Evolutionary conservation across 768 basidiomycete genomes (phyloP).

Genomic region (Pseudohyphozyma bogoriensis): DNA sequence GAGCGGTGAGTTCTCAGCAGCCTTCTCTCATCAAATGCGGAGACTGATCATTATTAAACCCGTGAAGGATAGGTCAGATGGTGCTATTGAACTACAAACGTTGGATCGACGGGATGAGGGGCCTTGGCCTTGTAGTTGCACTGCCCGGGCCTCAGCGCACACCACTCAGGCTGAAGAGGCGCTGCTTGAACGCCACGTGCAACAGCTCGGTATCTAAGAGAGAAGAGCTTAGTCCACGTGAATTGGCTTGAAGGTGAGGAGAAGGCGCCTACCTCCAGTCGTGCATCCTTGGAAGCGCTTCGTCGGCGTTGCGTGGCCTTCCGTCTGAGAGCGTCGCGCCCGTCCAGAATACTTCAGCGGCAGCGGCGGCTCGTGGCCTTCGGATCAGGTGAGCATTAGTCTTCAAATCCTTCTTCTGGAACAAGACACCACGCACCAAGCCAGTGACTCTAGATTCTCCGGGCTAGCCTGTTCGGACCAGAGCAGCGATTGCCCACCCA

Average conservation of each 20-base stretch:
- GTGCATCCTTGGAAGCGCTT: constrained; percentile 57
- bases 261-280: constrained; percentile 41
- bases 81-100: too few species aligned
- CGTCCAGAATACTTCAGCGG: constrained; percentile 70
- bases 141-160: constrained; percentile 53
- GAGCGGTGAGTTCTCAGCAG: too few species aligned
- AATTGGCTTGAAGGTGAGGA: background rate
- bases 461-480: constrained; percentile 67
- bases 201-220: constrained; percentile 47
- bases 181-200: constrained; percentile 54
- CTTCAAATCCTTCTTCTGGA: too few species aligned
- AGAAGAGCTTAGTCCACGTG: background rate
- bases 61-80: too few species aligned
- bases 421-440: constrained; percentile 56
- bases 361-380: constrained; percentile 37
- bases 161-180: constrained; percentile 60
- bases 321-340: constrained; percentile 42
- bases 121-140: too few species aligned
- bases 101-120: too few species aligned
- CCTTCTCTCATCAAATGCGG: too few species aligned
- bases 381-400: too few species aligned
- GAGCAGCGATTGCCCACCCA: constrained; percentile 64
- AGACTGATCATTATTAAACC: too few species aligned
- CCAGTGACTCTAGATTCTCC: constrained; percentile 56
- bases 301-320: constrained; percentile 38